Conservation (phyloP, 257 asterid genomes). For the Solanum raphanifolium region DNA sequence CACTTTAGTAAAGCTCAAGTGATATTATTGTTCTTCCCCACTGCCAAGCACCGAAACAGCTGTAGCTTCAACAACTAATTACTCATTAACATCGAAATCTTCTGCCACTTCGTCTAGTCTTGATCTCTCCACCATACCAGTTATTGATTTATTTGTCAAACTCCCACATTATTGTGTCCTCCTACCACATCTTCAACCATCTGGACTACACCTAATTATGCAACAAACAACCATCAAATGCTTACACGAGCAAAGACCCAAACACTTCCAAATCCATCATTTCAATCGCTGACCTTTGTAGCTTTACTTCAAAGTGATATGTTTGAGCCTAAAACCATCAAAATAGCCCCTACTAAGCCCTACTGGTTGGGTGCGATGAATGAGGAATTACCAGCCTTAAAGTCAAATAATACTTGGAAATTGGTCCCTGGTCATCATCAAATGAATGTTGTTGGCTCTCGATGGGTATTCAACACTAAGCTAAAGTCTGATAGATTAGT, state of each 20-base stretch:
- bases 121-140: background rate
- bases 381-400: background rate
- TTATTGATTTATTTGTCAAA: background rate
- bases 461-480: background rate
- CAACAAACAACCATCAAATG: background rate
- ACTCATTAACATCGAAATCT: background rate
- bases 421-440: background rate
- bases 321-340: background rate
- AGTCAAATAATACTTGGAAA: background rate
- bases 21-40: background rate
- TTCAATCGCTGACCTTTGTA: background rate
- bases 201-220: background rate
- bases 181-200: background rate
- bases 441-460: background rate
- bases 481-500: background rate
- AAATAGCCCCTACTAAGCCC: background rate
- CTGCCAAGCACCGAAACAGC: background rate
- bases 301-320: background rate
- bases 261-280: background rate
- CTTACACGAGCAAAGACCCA: background rate
- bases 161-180: background rate
- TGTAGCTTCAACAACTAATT: background rate
- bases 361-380: background rate
- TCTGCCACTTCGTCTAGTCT: background rate
- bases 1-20: background rate